Base-by-base conservation (phyloP, 805 yeast genomes). In the Metschnikowia kunwiensis region DNA sequence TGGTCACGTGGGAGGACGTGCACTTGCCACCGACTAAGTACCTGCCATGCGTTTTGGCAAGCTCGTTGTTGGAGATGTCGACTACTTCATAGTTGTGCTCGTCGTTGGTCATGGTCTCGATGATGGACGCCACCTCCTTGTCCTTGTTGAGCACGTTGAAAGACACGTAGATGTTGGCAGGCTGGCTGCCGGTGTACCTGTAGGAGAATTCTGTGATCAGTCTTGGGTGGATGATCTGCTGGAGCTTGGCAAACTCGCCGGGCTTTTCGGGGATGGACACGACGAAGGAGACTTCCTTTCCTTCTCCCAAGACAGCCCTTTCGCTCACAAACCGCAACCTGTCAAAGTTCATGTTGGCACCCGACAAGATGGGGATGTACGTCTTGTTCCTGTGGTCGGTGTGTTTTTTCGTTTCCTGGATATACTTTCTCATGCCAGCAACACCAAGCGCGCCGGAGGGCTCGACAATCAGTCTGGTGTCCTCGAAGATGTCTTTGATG, bases 281-380 rank as follows among this genome's bases (percentile, higher is more conserved):
- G 30, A 85, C 77, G 72, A 93, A 71, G 53, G 94, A 91, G 5
- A 87, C 95, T 67, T 93, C 99, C 50, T 82, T 86, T 38, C 97
- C 98, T 60, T 91, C 97, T 65, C 98, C 99, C n/a, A 93, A 73
- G 34, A 86, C 94, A 10, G 98, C 97, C 63, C 99, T 82, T 63
- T 93, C 99, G 40, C 95, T 78, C 14, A 93, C 97, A 61, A 93
- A 93, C 58, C 99, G 75, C 53, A 93, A 72, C 53, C 99, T 76
- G 62, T 91, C 98, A 57, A 93, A 93, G 67, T 94, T 91, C 95
- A 93, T 89, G 63, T 93, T 93, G 23, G 99, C 99, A 41, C 99
- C 99, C 14, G 95, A 83, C 38, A 93, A 70, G 15, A 93, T 74
- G 5, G 97, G 91, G 25, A 86, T 82, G 53, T 86, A 88, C 1